Base-by-base conservation (phyloP, 148 eudicot genomes). In the Heliosperma pusillum region DNA sequence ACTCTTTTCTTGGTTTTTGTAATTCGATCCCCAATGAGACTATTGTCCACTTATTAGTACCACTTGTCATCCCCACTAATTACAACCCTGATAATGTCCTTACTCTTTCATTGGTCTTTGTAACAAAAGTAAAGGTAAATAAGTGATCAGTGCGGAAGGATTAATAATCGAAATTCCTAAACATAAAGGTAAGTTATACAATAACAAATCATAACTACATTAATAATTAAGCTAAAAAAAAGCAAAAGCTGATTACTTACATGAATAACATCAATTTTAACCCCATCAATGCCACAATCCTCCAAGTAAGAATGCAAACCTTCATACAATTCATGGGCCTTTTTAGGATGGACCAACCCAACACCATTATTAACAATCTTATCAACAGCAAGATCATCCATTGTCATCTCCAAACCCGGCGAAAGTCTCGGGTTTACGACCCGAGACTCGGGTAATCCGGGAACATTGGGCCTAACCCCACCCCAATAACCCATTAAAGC, bases 401-500 rank as follows among this genome's bases (percentile, higher is more conserved):
- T 93, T 0, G 92, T 91, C 81, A 64, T 88, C 86, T 91, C 75
- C 29, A 91, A 71, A n/a, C 98, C 93, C 52, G 82, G 90, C 0
- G 98, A 83, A 59, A 93, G 62, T 69, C 84, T 88, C 13, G 98
- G 98, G 13, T 20, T 15, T 1, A 93, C 76, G 0, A 89, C 88
- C 7, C 44, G 81, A 13, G 94, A 77, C 55, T 84, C 85, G 0
- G 97, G 97, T 1, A 93, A 62, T 19, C 87, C 88, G 0, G 83
- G 27, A 3, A 83, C 86, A 59, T 83, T 66, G 79, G 98, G 97
- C 81, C 91, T 78, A 0, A 93, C 58, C 79, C 98, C 98, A 60
- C 98, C 98, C 98, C 98, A 93, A 63, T 93, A 93, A 26, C 98
- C 98, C 80, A 88, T 91, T 63, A 93, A 81, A 2, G 98, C 98